A percentile compares a stretch with the other conserved stretches of the same genome.
These are phyloP conservation scores for Chrysosporium queenslandicum DNA, from an alignment of 2,329 filamentous ascomycete genomes.

Conservation along the genomic window DNA sequence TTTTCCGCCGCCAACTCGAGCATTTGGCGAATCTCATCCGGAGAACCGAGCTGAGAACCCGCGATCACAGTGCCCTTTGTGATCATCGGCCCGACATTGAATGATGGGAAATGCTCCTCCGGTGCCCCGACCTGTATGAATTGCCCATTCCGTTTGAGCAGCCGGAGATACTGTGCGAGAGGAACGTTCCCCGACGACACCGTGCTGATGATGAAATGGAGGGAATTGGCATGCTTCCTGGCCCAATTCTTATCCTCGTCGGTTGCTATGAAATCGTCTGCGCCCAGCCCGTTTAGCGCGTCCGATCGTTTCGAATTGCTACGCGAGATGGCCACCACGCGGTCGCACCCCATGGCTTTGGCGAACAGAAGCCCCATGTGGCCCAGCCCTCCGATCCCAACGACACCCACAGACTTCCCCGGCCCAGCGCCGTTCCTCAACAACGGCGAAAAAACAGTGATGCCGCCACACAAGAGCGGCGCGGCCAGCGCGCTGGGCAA, in stretches of 20 bases:
- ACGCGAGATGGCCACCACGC: slow-evolving; percentile 48
- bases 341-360: slow-evolving; percentile 58
- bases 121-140: slow-evolving; percentile 60
- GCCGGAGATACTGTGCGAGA: slow-evolving; percentile 49
- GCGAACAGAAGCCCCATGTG: slow-evolving; percentile 65
- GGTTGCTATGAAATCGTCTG: slow-evolving; percentile 48
- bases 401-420: slow-evolving; percentile 60
- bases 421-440: slow-evolving; percentile 57
- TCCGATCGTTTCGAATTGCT: slow-evolving; percentile 43
- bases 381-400: slow-evolving; percentile 63
- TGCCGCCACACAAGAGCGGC: slow-evolving; percentile 67
- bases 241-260: slow-evolving; percentile 48
- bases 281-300: slow-evolving; percentile 43
- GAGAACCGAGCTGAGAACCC: slow-evolving; percentile 39
- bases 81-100: slow-evolving; percentile 51
- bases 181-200: slow-evolving; percentile 55
- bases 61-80: slow-evolving; percentile 45
- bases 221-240: slow-evolving; percentile 37
- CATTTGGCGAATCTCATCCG: slow-evolving; percentile 38
- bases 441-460: slow-evolving; percentile 63
- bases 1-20: slow-evolving; percentile 35
- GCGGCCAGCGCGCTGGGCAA: slow-evolving; percentile 46
- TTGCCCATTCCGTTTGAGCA: slow-evolving; percentile 50
- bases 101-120: slow-evolving; percentile 46
- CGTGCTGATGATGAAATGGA: slow-evolving; percentile 50